Evolutionary conservation across 345 rosid genomes (phyloP), one percentile per base, ranked within the genome.

Genomic region (Noccaea bulbosa): DNA sequence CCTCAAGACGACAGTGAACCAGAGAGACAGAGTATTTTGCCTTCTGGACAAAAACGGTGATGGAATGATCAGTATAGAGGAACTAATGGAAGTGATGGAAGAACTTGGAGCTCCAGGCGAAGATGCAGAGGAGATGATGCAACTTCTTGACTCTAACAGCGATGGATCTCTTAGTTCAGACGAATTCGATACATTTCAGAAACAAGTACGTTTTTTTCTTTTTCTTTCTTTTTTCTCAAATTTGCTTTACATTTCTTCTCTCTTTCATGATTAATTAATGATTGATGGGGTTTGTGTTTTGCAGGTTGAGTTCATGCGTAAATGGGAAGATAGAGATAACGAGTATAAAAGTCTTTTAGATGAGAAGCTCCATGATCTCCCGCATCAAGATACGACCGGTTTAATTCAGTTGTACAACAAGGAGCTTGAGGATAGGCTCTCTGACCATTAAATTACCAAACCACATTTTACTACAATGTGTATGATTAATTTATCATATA

Each of bases 101-200:
- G 97, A 93, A 86, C 91, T 93, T 14, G 98, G 96, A 44, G 97
- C 97, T 35, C 89, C 97, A 4, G 96, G 86, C 37, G 92, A 93
- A 74, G 97, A 93, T 53, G 98, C 98, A 20, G 74, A 66, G 48
- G 88, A 91, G 83, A 93, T 93, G 98, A 91, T 93, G 96, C 87
- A 80, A 75, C 92, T 89, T 68, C 96, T 93, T 40, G 98, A 93
- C 75, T 81, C 94, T 15, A 89, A 93, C 69, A 91, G 96, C 54
- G 97, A 93, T 61, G 97, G 98, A 15, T 93, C 96, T 72, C 81
- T 93, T 54, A 93, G 97, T 82, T 85, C 91, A 2, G 97, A 93
- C 4, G 98, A 93, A 80, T 93, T 93, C 32, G 83, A 84, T 44
- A 74, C 74, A 44, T 93, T 93, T 58, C 97, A 91, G 69, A 82